Percentiles rank a stretch among this genome's conserved stretches.
These are phyloP conservation scores for Aspergillus pseudoviridinutans DNA, from an alignment of 2,329 filamentous ascomycete genomes.

Conservation along the genomic window DNA sequence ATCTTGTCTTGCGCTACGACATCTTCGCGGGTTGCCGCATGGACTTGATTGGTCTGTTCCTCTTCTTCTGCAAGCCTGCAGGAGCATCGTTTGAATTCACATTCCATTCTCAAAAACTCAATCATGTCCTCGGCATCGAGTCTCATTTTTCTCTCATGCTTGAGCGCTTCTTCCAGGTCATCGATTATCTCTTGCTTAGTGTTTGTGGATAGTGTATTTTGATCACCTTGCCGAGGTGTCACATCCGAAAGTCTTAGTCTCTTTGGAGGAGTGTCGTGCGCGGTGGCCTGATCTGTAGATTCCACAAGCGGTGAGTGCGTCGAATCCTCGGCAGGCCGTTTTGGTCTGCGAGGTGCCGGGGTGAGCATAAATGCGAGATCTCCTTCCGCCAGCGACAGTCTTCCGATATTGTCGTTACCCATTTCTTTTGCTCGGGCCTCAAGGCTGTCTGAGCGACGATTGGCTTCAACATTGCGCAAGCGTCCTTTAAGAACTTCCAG, in stretches of 20 bases:
- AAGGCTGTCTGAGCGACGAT: slow-evolving; percentile 30
- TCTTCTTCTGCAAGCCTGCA: slow-evolving; percentile 44
- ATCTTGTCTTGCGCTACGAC: slow-evolving; percentile 1
- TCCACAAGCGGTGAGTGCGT: slow-evolving; percentile 16
- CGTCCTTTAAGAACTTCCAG: slow-evolving; percentile 41
- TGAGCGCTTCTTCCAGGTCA: slow-evolving; percentile 47
- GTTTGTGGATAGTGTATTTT: slow-evolving; percentile 18
- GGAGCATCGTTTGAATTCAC: slow-evolving; percentile 46
- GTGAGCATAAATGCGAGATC: slow-evolving; percentile 30
- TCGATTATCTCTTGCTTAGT: slow-evolving; percentile 43
- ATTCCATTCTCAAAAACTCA: slow-evolving; percentile 48
- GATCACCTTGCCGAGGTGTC: slow-evolving; percentile 23
- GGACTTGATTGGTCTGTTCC: slow-evolving; percentile 38
- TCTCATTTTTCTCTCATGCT: slow-evolving; percentile 48
- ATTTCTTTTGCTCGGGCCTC: slow-evolving; percentile 32
- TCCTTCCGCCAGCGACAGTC: slow-evolving; percentile 27
- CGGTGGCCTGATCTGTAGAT: slow-evolving; percentile 3
- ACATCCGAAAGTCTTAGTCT: slow-evolving; percentile 31
- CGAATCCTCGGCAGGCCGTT: slow-evolving; percentile 30
- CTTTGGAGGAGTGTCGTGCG: slow-evolving; percentile 32
- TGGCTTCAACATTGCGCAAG: slow-evolving; percentile 36
- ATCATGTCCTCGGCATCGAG: slow-evolving; percentile 55
- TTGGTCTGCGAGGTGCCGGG: slow-evolving; percentile 30
- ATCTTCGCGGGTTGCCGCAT: slow-evolving; percentile 16
- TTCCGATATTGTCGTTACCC: slow-evolving; percentile 22